Evolutionary conservation across 441 rosid species (phyloP).

Genomic region (Theobroma grandiflorum): DNA sequence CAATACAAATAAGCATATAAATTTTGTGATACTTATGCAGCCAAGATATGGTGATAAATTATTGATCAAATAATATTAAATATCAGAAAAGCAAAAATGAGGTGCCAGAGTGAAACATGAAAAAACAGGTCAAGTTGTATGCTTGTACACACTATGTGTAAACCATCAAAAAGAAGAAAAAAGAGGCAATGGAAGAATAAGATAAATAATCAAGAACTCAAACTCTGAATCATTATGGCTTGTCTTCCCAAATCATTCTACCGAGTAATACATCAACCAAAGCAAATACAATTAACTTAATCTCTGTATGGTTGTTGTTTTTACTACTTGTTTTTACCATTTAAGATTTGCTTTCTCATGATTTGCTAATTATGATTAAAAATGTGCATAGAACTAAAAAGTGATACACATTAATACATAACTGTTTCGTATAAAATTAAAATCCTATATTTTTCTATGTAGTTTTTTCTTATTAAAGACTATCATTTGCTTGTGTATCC

Average conservation of each 20-base stretch:
- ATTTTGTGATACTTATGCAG: not conserved
- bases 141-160: not conserved
- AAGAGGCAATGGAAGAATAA: not conserved
- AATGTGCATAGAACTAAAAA: not conserved
- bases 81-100: not conserved
- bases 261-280: not conserved
- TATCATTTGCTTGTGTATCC: not conserved
- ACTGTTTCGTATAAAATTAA: not conserved
- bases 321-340: not conserved
- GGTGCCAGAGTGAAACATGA: constrained; percentile 5
- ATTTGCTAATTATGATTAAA: not conserved
- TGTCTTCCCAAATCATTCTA: not conserved
- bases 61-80: constrained; percentile 13
- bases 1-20: not conserved
- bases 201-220: not conserved
- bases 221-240: not conserved
- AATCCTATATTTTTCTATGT: not conserved
- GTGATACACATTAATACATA: not conserved
- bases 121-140: not conserved
- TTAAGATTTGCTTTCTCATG: not conserved
- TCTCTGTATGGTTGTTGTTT: not conserved
- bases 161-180: not conserved
- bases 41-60: not conserved
- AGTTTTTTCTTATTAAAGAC: not conserved
- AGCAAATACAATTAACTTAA: not conserved